Conservation (phyloP, 805 yeast genomes). For the Sugiyamaella mastotermitis region DNA sequence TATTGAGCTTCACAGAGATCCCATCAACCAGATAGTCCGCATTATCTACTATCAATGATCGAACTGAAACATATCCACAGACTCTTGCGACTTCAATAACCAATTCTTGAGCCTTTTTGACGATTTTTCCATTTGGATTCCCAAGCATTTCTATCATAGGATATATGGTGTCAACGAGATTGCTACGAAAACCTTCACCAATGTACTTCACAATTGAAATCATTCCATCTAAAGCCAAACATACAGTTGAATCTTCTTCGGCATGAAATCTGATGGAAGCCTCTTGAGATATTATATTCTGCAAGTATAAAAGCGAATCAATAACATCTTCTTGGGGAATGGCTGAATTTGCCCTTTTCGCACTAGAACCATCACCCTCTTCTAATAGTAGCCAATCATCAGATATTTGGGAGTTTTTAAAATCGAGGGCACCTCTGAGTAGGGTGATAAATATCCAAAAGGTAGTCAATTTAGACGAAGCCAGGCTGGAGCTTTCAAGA, state of each 20-base stretch:
- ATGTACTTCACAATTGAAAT: slow-evolving; percentile 18
- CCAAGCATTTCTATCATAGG: slow-evolving; percentile 72
- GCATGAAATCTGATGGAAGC: slow-evolving; percentile 3
- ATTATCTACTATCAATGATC: slow-evolving; percentile 53
- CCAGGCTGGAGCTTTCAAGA: background rate
- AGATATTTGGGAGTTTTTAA: too few species aligned
- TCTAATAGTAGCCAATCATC: too few species aligned
- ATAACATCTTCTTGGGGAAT: background rate
- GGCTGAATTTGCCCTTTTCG: too few species aligned
- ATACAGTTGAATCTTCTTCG: slow-evolving; percentile 8
- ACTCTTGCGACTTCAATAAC: slow-evolving; percentile 43
- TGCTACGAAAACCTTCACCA: slow-evolving; percentile 40
- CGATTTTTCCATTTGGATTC: slow-evolving; percentile 39
- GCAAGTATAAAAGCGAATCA: background rate
- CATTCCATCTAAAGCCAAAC: slow-evolving; percentile 20
- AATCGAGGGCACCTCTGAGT: background rate
- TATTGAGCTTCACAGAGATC: slow-evolving; percentile 61
- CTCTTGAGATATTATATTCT: background rate
- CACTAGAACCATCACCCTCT: too few species aligned
- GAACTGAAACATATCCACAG: slow-evolving; percentile 48
- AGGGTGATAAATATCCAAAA: background rate
- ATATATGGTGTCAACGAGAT: slow-evolving; percentile 64
- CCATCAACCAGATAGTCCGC: slow-evolving; percentile 78
- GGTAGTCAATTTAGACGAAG: background rate
- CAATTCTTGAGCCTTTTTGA: slow-evolving; percentile 50